phyloP scores from a whole-genome alignment of 768 basidiomycete genomes.

The Rhizopogon vulgaris region DNA sequence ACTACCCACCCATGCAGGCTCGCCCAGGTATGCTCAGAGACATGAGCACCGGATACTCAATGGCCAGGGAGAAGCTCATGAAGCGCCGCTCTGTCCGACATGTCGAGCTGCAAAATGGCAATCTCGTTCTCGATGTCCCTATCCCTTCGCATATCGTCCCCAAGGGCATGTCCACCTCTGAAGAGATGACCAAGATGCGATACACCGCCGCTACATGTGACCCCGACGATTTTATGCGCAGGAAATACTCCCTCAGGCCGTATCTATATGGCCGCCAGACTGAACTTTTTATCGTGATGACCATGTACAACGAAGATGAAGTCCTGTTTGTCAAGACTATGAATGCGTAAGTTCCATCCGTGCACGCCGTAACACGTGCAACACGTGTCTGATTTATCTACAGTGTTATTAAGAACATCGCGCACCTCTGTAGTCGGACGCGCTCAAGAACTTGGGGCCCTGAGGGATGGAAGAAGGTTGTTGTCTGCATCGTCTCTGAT shows the following conservation, averaged over 20 bases:
- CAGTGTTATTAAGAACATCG: constrained; percentile 83
- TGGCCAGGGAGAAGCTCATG: constrained; percentile 75
- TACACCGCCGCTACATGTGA: constrained; percentile 89
- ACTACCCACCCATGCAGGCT: constrained; percentile 57
- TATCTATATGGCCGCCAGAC: constrained; percentile 77
- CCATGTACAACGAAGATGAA: constrained; percentile 94
- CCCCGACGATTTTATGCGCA: constrained; percentile 80
- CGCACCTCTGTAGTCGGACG: constrained; percentile 65
- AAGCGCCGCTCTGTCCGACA: constrained; percentile 74
- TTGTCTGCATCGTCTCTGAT: constrained; percentile 84
- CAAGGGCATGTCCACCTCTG: constrained; percentile 49
- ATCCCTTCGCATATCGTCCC: constrained; percentile 78
- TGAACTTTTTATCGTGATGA: constrained; percentile 93
- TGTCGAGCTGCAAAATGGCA: constrained; percentile 76
- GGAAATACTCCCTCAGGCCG: constrained; percentile 71
- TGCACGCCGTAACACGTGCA: background rate
- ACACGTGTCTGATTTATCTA: constrained; percentile 4
- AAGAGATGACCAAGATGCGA: constrained; percentile 79
- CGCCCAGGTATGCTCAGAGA: constrained; percentile 43
- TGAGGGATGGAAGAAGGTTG: constrained; percentile 87
- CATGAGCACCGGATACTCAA: constrained; percentile 53
- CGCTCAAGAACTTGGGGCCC: constrained; percentile 81
- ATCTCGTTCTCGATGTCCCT: constrained; percentile 77
- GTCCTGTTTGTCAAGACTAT: constrained; percentile 73
- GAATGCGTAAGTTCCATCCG: constrained; percentile 57